A percentile compares a stretch with the other conserved stretches of the same genome.
Evolutionary conservation across 805 yeast species (phyloP).

Genomic region (Hanseniaspora pseudoguilliermondii): DNA sequence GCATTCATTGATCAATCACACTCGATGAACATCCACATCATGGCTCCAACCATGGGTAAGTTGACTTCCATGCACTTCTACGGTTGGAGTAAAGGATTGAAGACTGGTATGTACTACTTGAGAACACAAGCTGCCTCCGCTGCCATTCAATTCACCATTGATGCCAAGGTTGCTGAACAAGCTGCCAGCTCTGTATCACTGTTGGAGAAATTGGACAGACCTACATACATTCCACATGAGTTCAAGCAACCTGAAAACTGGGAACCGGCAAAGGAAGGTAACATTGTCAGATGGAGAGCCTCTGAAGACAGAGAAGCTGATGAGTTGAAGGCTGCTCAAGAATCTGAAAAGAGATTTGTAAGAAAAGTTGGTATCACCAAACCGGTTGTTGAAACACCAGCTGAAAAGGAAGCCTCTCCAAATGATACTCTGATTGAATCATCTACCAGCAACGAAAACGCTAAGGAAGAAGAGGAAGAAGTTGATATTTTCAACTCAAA

Average conservation of each 20-base stretch:
- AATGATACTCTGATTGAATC: slow-evolving; percentile 16
- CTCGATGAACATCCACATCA: slow-evolving; percentile 77
- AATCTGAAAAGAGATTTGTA: slow-evolving; percentile 14
- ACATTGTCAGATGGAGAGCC: slow-evolving; percentile 13
- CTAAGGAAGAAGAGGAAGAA: slow-evolving; percentile 36
- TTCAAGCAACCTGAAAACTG: slow-evolving; percentile 15
- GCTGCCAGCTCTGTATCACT: slow-evolving; percentile 46
- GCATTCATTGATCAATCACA: slow-evolving; percentile 86
- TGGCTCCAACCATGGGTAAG: slow-evolving; percentile 89
- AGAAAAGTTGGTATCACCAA: not conserved
- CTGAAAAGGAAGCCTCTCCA: slow-evolving; percentile 13
- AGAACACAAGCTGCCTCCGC: slow-evolving; percentile 96
- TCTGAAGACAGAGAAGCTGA: slow-evolving; percentile 13
- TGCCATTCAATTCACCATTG: slow-evolving; percentile 84
- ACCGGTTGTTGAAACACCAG: not conserved
- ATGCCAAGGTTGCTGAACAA: slow-evolving; percentile 82
- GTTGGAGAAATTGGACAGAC: slow-evolving; percentile 29
- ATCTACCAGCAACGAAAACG: slow-evolving; percentile 29
- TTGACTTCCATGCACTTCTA: slow-evolving; percentile 96
- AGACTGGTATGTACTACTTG: slow-evolving; percentile 96
- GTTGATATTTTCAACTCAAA: slow-evolving; percentile 82
- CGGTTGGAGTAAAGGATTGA: slow-evolving; percentile 96
- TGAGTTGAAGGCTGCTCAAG: slow-evolving; percentile 14
- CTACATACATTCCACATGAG: slow-evolving; percentile 26
- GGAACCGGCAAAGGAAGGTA: slow-evolving; percentile 15